These are phyloP conservation scores for Pyricularia pennisetigena DNA, from an alignment of 2,329 filamentous ascomycete genomes.

Conservation along the genomic window DNA sequence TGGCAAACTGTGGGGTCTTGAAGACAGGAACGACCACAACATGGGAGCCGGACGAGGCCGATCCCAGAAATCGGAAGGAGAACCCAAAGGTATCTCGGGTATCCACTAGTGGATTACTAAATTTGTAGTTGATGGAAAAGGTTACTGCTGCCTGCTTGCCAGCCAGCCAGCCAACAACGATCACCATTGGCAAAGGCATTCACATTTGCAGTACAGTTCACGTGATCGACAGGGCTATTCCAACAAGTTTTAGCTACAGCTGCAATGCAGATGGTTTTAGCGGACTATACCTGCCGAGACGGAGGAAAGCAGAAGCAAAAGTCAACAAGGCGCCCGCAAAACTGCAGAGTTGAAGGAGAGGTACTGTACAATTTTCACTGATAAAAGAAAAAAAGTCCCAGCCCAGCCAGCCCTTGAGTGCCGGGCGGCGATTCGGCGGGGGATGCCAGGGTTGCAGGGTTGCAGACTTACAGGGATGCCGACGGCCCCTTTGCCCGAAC, in stretches of 20 bases:
- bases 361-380: too few relatives aligned
- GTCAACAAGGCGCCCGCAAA: background rate
- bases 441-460: background rate
- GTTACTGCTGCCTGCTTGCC: too few relatives aligned
- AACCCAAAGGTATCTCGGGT: background rate
- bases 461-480: background rate
- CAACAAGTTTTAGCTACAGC: background rate
- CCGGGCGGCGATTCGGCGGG: background rate
- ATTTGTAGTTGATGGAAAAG: too few relatives aligned
- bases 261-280: background rate
- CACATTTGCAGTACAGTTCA: background rate
- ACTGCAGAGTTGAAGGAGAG: background rate
- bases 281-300: background rate
- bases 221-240: background rate
- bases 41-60: background rate
- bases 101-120: too few relatives aligned
- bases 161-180: too few relatives aligned
- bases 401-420: background rate
- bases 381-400: too few relatives aligned
- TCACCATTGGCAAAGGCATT: too few relatives aligned
- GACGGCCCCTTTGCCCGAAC: background rate
- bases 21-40: background rate
- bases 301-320: background rate
- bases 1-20: background rate
- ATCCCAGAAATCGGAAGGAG: background rate